Evolutionary conservation across 805 yeast species (phyloP).

Genomic region (Huiozyma naganishii): DNA sequence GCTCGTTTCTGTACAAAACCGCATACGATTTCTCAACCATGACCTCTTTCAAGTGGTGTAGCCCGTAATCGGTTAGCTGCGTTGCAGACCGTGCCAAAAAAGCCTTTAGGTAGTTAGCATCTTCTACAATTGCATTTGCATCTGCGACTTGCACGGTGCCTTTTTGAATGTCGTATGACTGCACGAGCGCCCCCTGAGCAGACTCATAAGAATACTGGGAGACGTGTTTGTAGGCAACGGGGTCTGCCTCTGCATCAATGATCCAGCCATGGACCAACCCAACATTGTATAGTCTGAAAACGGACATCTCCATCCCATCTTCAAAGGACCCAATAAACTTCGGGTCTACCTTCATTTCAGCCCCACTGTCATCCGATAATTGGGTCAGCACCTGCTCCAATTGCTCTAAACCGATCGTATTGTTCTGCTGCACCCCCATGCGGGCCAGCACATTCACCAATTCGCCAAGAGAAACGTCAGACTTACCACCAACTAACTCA

Average conservation of each 20-base stretch:
- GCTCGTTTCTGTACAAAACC: slow-evolving; percentile 82
- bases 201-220: slow-evolving; percentile 43
- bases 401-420: slow-evolving; percentile 23
- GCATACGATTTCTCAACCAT: slow-evolving; percentile 46
- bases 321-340: slow-evolving; percentile 51
- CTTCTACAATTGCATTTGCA: slow-evolving; percentile 23
- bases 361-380: slow-evolving; percentile 29
- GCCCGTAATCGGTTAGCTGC: slow-evolving; percentile 66
- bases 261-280: slow-evolving; percentile 80
- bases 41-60: slow-evolving; percentile 34
- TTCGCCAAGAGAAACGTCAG: slow-evolving; percentile 28
- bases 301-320: slow-evolving; percentile 39
- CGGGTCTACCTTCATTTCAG: slow-evolving; percentile 42
- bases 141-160: slow-evolving; percentile 16
- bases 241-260: slow-evolving; percentile 33
- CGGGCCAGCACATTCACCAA: slow-evolving; percentile 44
- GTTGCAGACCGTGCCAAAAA: slow-evolving; percentile 57
- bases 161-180: slow-evolving; percentile 31
- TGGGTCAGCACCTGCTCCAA: slow-evolving; percentile 50
- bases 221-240: slow-evolving; percentile 28
- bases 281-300: slow-evolving; percentile 51
- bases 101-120: slow-evolving; percentile 29
- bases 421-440: slow-evolving; percentile 27
- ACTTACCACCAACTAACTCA: slow-evolving; percentile 24
- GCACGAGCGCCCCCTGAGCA: slow-evolving; percentile 47